phyloP scores from a whole-genome alignment of 805 yeast genomes.

The Pichia rugopelliculosa region DNA sequence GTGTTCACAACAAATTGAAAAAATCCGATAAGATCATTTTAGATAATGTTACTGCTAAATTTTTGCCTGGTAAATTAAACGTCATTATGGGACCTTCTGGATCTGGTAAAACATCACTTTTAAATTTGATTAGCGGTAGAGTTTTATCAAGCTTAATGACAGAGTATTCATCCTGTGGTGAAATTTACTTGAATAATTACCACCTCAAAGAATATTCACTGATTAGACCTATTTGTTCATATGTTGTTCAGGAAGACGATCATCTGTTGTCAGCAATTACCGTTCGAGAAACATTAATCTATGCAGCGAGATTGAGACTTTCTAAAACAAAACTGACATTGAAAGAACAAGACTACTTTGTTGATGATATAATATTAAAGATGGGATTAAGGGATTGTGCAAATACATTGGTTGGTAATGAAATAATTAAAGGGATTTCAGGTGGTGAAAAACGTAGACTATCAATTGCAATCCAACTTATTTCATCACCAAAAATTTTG shows the following conservation, averaged over 20 bases:
- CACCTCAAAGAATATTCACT: conserved; percentile 20
- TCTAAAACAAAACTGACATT: conserved; percentile 33
- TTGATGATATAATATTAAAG: conserved; percentile 52
- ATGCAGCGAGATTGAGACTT: conserved; percentile 63
- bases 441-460: conserved; percentile 82
- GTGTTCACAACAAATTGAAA: conserved; percentile 18
- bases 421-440: conserved; percentile 54
- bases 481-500: conserved; percentile 63
- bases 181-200: conserved; percentile 35
- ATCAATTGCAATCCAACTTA: conserved; percentile 71
- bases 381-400: conserved; percentile 73
- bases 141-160: conserved; percentile 30
- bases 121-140: conserved; percentile 58
- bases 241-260: conserved; percentile 77
- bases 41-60: conserved; percentile 41
- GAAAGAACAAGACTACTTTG: conserved; percentile 37
- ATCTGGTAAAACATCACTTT: conserved; percentile 64
- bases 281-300: conserved; percentile 67
- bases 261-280: conserved; percentile 64
- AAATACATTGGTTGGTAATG: conserved; percentile 61
- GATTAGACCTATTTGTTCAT: conserved; percentile 49
- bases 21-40: conserved; percentile 29
- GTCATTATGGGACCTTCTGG: conserved; percentile 82
- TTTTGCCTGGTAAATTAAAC: conserved; percentile 50
- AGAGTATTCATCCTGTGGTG: conserved; percentile 32